Conservation (phyloP, 2,329 filamentous ascomycete genomes). For the Clonostachys rhizophaga region DNA sequence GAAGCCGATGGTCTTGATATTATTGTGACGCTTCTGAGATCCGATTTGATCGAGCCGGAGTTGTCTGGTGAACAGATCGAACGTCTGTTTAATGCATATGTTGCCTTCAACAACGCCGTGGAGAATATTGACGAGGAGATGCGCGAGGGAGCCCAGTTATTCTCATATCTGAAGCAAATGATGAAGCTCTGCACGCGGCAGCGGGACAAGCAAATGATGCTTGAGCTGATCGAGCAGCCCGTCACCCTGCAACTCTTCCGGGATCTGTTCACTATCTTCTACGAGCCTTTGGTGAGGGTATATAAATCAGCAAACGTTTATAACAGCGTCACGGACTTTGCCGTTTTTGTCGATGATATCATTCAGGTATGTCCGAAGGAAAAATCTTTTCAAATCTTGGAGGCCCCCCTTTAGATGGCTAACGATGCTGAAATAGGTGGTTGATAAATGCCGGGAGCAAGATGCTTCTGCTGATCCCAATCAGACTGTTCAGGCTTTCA, state of each 20-base stretch:
- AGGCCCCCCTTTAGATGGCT: neutral
- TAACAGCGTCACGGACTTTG: slow-evolving; percentile 94
- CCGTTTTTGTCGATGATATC: slow-evolving; percentile 86
- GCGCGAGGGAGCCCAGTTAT: slow-evolving; percentile 84
- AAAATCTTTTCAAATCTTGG: neutral
- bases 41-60: slow-evolving; percentile 68
- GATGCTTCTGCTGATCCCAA: slow-evolving; percentile 95
- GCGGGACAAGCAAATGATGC: slow-evolving; percentile 96
- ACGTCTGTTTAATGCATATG: slow-evolving; percentile 87
- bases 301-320: slow-evolving; percentile 99
- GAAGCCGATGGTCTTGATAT: slow-evolving; percentile 72
- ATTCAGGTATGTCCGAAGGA: slow-evolving; percentile 57
- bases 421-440: slow-evolving; percentile 37
- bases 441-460: slow-evolving; percentile 61
- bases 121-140: slow-evolving; percentile 88
- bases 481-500: slow-evolving; percentile 96
- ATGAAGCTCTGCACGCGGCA: slow-evolving; percentile 88
- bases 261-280: slow-evolving; percentile 97
- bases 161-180: slow-evolving; percentile 91
- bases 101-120: slow-evolving; percentile 92
- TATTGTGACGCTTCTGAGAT: slow-evolving; percentile 78
- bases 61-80: slow-evolving; percentile 73
- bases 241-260: slow-evolving; percentile 96
- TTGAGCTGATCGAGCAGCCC: slow-evolving; percentile 89
- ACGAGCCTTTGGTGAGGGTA: slow-evolving; percentile 91